Percentiles rank a stretch among this genome's conserved stretches.
Conservation (phyloP, 2,329 filamentous ascomycete species). For the Bisporella sp. region DNA sequence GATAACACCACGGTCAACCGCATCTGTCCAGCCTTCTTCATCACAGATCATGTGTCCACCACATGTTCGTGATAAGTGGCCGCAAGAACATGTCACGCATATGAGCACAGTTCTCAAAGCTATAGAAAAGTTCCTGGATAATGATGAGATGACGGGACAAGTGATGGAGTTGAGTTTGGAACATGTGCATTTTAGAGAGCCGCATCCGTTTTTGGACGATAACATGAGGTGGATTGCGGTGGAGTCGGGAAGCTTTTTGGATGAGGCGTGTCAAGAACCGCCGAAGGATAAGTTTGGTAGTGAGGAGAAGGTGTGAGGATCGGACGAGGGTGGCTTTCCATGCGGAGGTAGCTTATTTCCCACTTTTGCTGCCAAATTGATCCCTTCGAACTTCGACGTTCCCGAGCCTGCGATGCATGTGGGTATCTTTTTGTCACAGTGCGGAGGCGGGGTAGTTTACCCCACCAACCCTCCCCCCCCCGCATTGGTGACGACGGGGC, state of each 20-base stretch:
- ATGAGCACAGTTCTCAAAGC: slow-evolving; percentile 28
- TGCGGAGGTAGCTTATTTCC: too few relatives aligned
- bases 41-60: slow-evolving; percentile 27
- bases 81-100: slow-evolving; percentile 29
- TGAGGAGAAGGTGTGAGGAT: too few relatives aligned
- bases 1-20: slow-evolving; percentile 31
- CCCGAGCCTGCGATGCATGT: too few relatives aligned
- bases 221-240: slow-evolving; percentile 30
- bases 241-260: not conserved
- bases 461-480: too few relatives aligned
- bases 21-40: slow-evolving; percentile 29
- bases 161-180: slow-evolving; percentile 34
- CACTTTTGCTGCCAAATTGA: too few relatives aligned
- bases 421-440: too few relatives aligned
- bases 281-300: too few relatives aligned
- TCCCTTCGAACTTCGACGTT: too few relatives aligned
- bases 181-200: slow-evolving; percentile 33
- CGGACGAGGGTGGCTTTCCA: too few relatives aligned
- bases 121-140: slow-evolving; percentile 26
- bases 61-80: slow-evolving; percentile 22
- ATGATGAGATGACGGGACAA: slow-evolving; percentile 30
- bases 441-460: too few relatives aligned
- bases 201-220: slow-evolving; percentile 31
- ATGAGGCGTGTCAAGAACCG: too few relatives aligned
- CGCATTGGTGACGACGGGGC: too few relatives aligned